Evolutionary conservation across 2,329 filamentous ascomycete genomes (phyloP), one percentile per base, ranked within the genome.

Genomic region (Colletotrichum tamarilloi): DNA sequence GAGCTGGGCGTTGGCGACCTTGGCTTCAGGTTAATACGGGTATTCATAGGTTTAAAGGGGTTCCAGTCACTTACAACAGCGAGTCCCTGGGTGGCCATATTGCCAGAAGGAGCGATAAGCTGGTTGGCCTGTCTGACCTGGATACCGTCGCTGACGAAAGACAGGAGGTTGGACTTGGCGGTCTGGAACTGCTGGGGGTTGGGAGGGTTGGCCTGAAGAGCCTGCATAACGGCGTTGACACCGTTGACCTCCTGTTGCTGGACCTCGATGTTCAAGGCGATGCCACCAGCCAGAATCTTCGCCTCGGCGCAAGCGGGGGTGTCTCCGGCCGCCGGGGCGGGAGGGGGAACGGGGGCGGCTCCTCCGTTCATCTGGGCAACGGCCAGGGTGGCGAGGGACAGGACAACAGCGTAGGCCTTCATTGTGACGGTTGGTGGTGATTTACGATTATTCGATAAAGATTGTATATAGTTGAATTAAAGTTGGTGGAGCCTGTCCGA

Each of bases 1-100:
- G 19, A 74, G 64, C 26, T 74, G 72, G 14, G 72, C 72, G 1
- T 74, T 74, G 35, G 72, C 72, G 7, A 74, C 72, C 72, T 74
- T 1, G 22, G 0, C 19, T 6, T 32, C 5, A 7, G 26, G n/a
- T 57, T 16, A 57, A 30, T 4, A 3, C 1, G n/a, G 19, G 26
- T 9, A 3, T 7, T 8, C 11, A 12, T 1, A 35, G 24, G 4
- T 3, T 14, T 6, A 4, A 8, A 4, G 5, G 2, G 19, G 0
- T n/a, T 9, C 4, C 19, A 16, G 14, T 5, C 6, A 60, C 69
- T 1, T 73, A 74, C 72, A 22, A 74, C 69, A 5, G 72, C 72
- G 3, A 74, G 60, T 1, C 72, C 72, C 32, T 65, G 53, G 1
- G 72, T 26, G 4, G 72, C 72, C 1, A 22, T 64, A 56, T 74